Percentiles rank a stretch among this genome's conserved stretches.
phyloP scores from a whole-genome alignment of 2,329 filamentous ascomycete species.

The Colletotrichum brevisporum region DNA sequence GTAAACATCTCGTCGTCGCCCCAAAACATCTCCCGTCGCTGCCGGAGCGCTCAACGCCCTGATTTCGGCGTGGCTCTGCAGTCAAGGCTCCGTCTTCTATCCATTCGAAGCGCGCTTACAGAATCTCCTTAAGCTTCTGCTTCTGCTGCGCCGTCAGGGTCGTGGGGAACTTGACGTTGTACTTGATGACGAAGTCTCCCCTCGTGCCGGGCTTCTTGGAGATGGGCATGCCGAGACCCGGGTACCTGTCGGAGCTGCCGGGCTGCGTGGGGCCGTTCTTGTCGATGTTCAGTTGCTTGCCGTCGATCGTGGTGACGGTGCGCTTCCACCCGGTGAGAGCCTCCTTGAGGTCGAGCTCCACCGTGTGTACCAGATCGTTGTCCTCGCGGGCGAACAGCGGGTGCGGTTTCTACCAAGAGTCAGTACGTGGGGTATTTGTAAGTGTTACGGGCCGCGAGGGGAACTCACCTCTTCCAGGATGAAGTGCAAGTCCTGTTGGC shows the following conservation, averaged over 20 bases:
- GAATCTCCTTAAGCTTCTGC: constrained; percentile 82
- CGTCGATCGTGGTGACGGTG: constrained; percentile 94
- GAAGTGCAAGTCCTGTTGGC: constrained; percentile 95
- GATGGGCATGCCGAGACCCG: constrained; percentile 92
- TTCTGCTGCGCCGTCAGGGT: constrained; percentile 85
- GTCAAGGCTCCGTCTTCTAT: background rate
- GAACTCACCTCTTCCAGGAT: constrained; percentile 88
- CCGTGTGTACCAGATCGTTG: constrained; percentile 84
- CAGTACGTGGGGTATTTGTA: constrained; percentile 47
- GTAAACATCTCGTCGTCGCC: constrained; percentile 19
- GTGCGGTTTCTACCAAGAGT: constrained; percentile 81
- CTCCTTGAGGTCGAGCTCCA: constrained; percentile 92
- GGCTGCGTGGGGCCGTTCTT: constrained; percentile 89
- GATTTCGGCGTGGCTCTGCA: background rate
- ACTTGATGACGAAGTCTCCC: constrained; percentile 89
- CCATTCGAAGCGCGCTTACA: constrained; percentile 60
- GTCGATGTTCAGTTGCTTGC: constrained; percentile 84
- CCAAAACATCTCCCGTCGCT: constrained; percentile 2
- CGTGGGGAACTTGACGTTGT: constrained; percentile 93
- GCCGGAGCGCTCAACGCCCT: constrained; percentile 11
- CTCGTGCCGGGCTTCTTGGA: constrained; percentile 89
- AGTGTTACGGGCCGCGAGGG: too few species aligned
- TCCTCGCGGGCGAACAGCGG: constrained; percentile 87
- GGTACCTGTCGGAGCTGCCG: constrained; percentile 84
- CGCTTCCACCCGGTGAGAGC: constrained; percentile 93